These are phyloP conservation scores for Neocatenulostroma microsporum DNA, from an alignment of 2,329 filamentous ascomycete genomes.

Conservation along the genomic window DNA sequence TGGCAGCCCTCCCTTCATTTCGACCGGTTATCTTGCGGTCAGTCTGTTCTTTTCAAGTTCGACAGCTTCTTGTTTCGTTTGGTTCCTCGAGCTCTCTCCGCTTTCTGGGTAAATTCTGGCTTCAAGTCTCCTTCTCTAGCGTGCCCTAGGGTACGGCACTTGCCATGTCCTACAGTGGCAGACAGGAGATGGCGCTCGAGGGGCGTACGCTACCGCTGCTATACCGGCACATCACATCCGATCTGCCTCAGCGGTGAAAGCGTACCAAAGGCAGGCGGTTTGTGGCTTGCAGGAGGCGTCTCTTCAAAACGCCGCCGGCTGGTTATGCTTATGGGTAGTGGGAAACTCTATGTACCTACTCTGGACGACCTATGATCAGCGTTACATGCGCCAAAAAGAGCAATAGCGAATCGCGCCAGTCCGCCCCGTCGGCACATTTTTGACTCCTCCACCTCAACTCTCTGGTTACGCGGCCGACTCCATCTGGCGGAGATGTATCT, in stretches of 20 bases:
- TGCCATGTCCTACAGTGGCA: neutral
- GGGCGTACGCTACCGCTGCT: neutral
- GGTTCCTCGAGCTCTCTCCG: neutral
- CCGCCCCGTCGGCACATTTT: no score
- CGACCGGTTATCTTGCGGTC: neutral
- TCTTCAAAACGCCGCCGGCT: neutral
- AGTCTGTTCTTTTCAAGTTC: no score
- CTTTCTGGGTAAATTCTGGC: neutral
- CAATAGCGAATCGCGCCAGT: no score
- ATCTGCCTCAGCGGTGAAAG: no score
- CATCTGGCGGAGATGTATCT: neutral
- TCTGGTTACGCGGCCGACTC: no score
- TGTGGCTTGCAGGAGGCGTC: neutral
- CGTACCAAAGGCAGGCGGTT: constrained; percentile 1
- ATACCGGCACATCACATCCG: neutral
- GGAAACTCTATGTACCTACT: constrained; percentile 4
- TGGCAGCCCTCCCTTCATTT: neutral
- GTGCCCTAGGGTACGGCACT: neutral
- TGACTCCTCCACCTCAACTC: no score
- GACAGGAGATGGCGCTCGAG: constrained; percentile 1
- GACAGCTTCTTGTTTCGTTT: neutral
- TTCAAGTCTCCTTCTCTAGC: neutral
- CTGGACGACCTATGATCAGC: constrained; percentile 5
- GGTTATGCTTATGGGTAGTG: constrained; percentile 8
- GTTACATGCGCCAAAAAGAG: constrained; percentile 4